Conservation (phyloP, 164 flowering plant species). For the Paratinospora sagittata region DNA sequence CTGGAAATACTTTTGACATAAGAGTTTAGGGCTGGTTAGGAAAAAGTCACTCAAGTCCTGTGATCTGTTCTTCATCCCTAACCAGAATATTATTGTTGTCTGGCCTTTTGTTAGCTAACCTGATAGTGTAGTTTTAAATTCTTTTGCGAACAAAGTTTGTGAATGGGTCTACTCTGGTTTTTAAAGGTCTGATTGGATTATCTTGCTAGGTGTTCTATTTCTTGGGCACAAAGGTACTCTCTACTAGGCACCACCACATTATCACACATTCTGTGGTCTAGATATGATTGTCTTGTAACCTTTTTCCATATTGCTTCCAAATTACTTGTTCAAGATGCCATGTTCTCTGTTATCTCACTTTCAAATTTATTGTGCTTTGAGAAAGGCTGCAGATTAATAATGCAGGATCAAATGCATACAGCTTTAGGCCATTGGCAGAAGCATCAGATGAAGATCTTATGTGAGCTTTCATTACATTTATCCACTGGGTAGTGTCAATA, state of each 20-base stretch:
- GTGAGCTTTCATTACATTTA: conserved; percentile 32
- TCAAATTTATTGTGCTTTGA: conserved; percentile 28
- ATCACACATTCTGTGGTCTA: neutral
- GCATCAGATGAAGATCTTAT: conserved; percentile 93
- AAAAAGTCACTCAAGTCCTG: neutral
- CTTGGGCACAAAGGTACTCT: too few relatives aligned
- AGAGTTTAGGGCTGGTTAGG: neutral
- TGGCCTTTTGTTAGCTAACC: neutral
- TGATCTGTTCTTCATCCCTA: neutral
- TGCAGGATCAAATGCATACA: conserved; percentile 98
- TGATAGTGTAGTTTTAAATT: neutral
- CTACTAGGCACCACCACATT: neutral
- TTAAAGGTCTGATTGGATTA: neutral
- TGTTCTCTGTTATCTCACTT: conserved; percentile 5
- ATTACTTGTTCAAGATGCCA: neutral
- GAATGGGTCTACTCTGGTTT: neutral
- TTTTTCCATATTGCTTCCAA: neutral
- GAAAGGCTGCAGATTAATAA: conserved; percentile 85
- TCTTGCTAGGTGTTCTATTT: too few relatives aligned
- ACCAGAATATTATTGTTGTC: neutral
- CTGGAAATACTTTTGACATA: neutral
- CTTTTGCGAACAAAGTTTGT: neutral
- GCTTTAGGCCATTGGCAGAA: conserved; percentile 77
- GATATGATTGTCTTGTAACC: neutral
- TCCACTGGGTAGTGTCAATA: neutral